phyloP scores from a whole-genome alignment of 352 stramenopile genomes.

The Pythium chondricola region DNA sequence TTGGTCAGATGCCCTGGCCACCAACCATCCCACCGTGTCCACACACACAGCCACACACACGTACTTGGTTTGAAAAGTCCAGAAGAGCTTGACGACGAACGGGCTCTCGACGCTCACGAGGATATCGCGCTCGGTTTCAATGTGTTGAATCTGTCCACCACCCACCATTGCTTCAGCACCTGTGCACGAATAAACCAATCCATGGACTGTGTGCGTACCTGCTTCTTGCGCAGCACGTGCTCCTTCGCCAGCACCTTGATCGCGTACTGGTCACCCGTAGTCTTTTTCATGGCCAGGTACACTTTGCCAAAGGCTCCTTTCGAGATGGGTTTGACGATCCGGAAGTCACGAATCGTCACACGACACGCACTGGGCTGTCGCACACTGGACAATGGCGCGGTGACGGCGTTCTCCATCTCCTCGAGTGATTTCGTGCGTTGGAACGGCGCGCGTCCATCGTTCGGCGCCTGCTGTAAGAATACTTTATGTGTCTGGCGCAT shows the following conservation, averaged over 20 bases:
- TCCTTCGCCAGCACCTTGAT: slow-evolving; percentile 90
- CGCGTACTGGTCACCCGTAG: slow-evolving; percentile 84
- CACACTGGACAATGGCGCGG: slow-evolving; percentile 1
- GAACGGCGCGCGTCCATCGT: slow-evolving; percentile 33
- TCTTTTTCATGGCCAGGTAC: slow-evolving; percentile 83
- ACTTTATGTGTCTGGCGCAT: slow-evolving; percentile 80
- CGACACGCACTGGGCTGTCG: slow-evolving; percentile 36
- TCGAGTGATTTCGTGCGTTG: slow-evolving; percentile 80
- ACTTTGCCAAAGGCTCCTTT: slow-evolving; percentile 88
- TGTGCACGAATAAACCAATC: not conserved
- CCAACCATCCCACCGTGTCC: no score
- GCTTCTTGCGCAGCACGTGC: slow-evolving; percentile 85
- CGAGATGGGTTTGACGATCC: slow-evolving; percentile 87
- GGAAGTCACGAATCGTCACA: slow-evolving; percentile 79
- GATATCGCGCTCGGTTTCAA: slow-evolving; percentile 87
- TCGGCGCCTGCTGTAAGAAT: slow-evolving; percentile 53
- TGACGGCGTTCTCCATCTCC: slow-evolving; percentile 33
- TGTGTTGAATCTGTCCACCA: slow-evolving; percentile 58
- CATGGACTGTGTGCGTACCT: slow-evolving; percentile 35
- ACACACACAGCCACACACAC: slow-evolving; percentile 4
- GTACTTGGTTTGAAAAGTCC: slow-evolving; percentile 87
- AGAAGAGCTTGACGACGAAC: slow-evolving; percentile 90
- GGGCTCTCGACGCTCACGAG: slow-evolving; percentile 81
- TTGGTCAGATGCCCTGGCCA: no score
- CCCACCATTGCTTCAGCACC: not conserved